Evolutionary conservation across 202 grass and related monocot genomes (phyloP), one percentile per base, ranked within the genome.

Genomic region (Schoenoplectus triqueter): DNA sequence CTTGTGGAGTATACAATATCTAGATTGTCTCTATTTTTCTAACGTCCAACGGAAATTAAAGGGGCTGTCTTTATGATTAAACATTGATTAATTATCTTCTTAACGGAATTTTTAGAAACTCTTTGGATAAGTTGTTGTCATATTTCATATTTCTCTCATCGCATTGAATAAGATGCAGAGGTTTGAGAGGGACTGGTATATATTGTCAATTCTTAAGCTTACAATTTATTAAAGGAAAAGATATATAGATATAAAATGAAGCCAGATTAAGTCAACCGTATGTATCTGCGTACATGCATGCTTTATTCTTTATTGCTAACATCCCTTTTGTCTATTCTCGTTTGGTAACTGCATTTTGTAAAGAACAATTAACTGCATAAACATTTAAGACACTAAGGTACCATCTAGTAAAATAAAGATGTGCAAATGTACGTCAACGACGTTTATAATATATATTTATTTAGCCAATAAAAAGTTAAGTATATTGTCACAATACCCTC

Each of bases 41-140:
- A 47, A 21, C 7, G 47, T 22, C 48, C 47, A 21, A 22, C 21
- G 44, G 13, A 74, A 52, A 20, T 22, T 50, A 21, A 5, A 74
- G 22, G 11, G 0, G 8, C 8, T 47, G 15, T 2, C 7, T 47
- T 71, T 47, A 74, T 74, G 70, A 74, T 74, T 22, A 51, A 46
- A 74, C 47, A 22, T 52, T 74, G 70, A 74, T 52, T 52, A 74
- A 74, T 52, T 52, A 74, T 2, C 6, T 17, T 74, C 69, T 74
- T 13, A 31, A 52, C 47, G n/a, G 70, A 52, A 74, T 52, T 51
- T 74, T 9, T 52, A 52, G 70, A 74, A 73, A 73, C 14, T 11
- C n/a, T 51, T 51, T 21, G 45, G 2, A 51, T 6, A 21, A 52
- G 47, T 74, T 52, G 18, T 21, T 52, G 46, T 74, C 47, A 51